Conservation (phyloP, 257 asterid genomes). For the Datura wrightii region DNA sequence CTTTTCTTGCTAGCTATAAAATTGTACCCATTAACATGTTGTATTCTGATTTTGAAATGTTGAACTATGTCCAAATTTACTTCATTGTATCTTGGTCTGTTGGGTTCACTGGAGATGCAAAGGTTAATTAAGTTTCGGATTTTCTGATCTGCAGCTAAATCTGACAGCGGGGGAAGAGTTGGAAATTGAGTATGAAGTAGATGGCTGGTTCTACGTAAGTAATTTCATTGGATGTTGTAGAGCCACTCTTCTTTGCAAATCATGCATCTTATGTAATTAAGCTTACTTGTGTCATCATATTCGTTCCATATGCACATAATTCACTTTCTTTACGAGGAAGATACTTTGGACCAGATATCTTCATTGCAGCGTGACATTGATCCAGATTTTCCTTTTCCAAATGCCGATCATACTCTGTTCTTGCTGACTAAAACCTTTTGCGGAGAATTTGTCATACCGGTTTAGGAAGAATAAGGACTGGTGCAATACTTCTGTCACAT, state of each 20-base stretch:
- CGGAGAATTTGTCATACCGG: not conserved
- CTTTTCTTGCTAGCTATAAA: conserved; percentile 7
- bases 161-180: conserved; percentile 92
- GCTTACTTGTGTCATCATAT: conserved; percentile 8
- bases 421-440: not conserved
- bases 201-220: conserved; percentile 99
- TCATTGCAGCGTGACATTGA: not conserved
- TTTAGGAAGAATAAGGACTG: conserved; percentile 16
- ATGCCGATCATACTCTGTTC: conserved; percentile 3
- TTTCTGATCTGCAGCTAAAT: conserved; percentile 68
- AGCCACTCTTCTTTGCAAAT: conserved; percentile 6
- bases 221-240: conserved; percentile 20
- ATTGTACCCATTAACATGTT: conserved; percentile 8
- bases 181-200: conserved; percentile 96
- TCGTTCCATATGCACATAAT: not conserved
- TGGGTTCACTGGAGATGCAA: conserved; percentile 15
- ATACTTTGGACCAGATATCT: conserved; percentile 16
- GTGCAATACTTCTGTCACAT: not conserved
- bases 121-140: conserved; percentile 36
- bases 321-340: conserved; percentile 10
- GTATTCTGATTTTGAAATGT: not conserved
- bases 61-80: conserved; percentile 18
- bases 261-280: conserved; percentile 25
- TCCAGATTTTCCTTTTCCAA: conserved; percentile 10
- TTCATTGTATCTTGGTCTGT: not conserved